A percentile compares a stretch with the other conserved stretches of the same genome.
Evolutionary conservation across 768 basidiomycete species (phyloP).

Genomic region (Naganishia vishniacii): DNA sequence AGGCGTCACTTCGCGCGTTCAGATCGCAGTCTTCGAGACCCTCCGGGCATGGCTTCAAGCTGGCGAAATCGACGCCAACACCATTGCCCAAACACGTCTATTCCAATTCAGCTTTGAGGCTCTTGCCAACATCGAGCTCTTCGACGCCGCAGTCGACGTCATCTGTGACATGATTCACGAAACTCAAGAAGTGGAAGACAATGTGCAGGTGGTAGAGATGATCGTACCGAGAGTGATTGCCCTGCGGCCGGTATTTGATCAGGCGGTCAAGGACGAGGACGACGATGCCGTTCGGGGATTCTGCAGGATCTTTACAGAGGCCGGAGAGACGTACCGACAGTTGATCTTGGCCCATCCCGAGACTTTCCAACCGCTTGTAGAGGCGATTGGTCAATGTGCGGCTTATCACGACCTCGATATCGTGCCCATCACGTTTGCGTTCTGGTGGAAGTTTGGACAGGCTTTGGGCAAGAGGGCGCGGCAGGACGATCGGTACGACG

Average conservation of each 20-base stretch:
- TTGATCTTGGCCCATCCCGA: conserved; percentile 83
- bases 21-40: conserved; percentile 74
- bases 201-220: conserved; percentile 77
- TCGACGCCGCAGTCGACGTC: conserved; percentile 85
- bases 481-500: conserved; percentile 51
- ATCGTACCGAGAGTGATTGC: conserved; percentile 81
- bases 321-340: conserved; percentile 89
- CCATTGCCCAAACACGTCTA: conserved; percentile 69
- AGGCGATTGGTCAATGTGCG: conserved; percentile 88
- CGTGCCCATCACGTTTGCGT: conserved; percentile 93
- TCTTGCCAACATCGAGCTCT: conserved; percentile 74
- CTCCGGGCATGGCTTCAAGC: conserved; percentile 80
- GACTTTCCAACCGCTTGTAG: conserved; percentile 88
- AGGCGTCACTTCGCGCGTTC: conserved; percentile 78
- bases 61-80: conserved; percentile 66
- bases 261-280: conserved; percentile 61
- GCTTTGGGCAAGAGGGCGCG: conserved; percentile 70
- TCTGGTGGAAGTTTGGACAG: conserved; percentile 97
- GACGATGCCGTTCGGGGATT: conserved; percentile 81
- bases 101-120: conserved; percentile 79
- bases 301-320: conserved; percentile 90
- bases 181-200: conserved; percentile 93
- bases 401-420: conserved; percentile 90
- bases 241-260: conserved; percentile 60
- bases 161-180: conserved; percentile 95